Base-by-base conservation (phyloP, 768 basidiomycete genomes). In the Zangia roseola region DNA sequence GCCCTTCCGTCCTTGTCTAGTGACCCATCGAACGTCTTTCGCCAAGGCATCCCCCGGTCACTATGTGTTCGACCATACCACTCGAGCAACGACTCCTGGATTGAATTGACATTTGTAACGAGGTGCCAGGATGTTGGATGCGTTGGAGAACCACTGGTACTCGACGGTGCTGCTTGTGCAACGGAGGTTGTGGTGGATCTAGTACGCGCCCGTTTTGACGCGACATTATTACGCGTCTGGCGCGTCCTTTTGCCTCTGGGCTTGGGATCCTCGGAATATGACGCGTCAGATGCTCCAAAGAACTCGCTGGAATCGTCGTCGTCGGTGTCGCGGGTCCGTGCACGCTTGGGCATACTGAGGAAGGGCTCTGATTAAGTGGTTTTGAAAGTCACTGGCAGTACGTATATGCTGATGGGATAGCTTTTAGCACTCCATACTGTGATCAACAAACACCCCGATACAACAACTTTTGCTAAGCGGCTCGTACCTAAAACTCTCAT, bases 11-110 rank as follows among this genome's bases (percentile, higher is more conserved):
- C 81, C 4, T 64, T 60, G 36, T 64, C 76, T 54, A 83, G 63
- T 14, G 72, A 71, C 6, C 76, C 71, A 61, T 86, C 74, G 58
- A 79, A 88, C 10, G 76, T 74, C 64, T 88, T 92, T 45, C 94
- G 77, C 94, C 94, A 97, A 1, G 94, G 94, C 93, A 97, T 97
- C 30, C 82, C 82, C 38, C 94, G 80, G 19, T 69, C 69, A 33
- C 79, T 74, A 50, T 82, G 82, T 12, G 87, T 88, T 13, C 66
- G 70, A 30, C 77, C 74, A 61, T 85, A 97, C 93, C 93, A 97
- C 43, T 51, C 43, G 19, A 78, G 58, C n/a, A 91, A 70, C 10
- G 79, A 74, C 43, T 61, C 52, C 21, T 81, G 80, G 26, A 83
- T 67, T 19, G 71, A 50, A 13, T 59, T 65, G 16, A 76, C 64